Base-by-base conservation (phyloP, 2,329 filamentous ascomycete species). In the Ilyonectria destructans region DNA sequence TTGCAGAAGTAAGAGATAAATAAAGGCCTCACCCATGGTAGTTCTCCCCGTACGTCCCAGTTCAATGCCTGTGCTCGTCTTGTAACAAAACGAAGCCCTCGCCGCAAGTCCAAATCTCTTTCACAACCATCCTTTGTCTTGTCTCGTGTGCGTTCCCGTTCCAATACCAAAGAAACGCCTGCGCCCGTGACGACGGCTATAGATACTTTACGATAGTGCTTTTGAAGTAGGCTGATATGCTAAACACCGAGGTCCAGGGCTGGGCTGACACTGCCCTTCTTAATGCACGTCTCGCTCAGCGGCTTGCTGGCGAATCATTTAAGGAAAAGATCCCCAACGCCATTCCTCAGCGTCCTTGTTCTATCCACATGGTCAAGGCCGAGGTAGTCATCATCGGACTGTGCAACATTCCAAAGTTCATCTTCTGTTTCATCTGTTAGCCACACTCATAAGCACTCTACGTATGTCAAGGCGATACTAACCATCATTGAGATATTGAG, bases 401-500 rank as follows among this genome's bases (percentile, higher is more conserved):
- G 80, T 65, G 82, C 84, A 72, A 85, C 77, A 61, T 85, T 86
- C 83, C 82, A 90, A 29, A 92, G 80, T 57, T 90, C 81, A 75
- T 91, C 87, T 72, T 91, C 89, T 92, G 52, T 17, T 15, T 7
- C 19, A 19, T 10, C 21, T 46, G 68, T 80, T 71, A 77, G 80
- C 45, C 17, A 33, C 9, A 17, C 12, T 1, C 10, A 49, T 57
- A 33, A 67, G 55, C 10, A 55, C 48, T 13, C 10, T 23, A 54
- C 19, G 19, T 7, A 54, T 19, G 19, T 5, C 12, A 12, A 5
- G 12, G 58, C 10, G 15, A 6, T 23, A 71, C 75, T 7, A 23
- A 97, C 96, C 95, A 83, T 98, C 96, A 73, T 92, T 90, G 54
- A 99, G 85, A 83, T 97, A 97, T 67, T 90, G 88, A 29, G 95